Evolutionary conservation across 192 early-diverging fungal genomes (phyloP).

Genomic region (Paraglomus occultum): DNA sequence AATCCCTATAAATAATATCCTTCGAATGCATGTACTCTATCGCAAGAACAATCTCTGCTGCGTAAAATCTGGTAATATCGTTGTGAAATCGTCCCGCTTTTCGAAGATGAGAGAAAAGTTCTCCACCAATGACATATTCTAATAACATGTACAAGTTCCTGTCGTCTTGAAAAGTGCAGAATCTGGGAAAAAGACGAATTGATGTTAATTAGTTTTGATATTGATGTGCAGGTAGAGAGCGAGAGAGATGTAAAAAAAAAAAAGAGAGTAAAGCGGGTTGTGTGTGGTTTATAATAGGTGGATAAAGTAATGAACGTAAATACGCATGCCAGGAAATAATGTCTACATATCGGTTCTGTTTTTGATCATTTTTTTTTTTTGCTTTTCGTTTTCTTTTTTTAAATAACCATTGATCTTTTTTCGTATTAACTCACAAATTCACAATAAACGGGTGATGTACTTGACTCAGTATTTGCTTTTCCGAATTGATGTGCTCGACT

Average conservation of each 20-base stretch:
- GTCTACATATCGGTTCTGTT: too few species aligned
- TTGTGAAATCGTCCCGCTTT: conserved; percentile 89
- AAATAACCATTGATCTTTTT: background rate
- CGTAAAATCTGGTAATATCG: conserved; percentile 95
- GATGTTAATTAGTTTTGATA: conserved; percentile 1
- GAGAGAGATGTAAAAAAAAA: background rate
- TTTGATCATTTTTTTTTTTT: background rate
- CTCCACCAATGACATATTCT: conserved; percentile 96
- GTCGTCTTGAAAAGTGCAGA: conserved; percentile 96
- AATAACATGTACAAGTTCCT: conserved; percentile 91
- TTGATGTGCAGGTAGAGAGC: background rate
- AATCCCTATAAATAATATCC: conserved; percentile 96
- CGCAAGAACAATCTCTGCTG: conserved; percentile 93
- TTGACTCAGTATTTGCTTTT: conserved; percentile 73
- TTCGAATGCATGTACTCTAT: conserved; percentile 91
- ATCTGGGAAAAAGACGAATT: conserved; percentile 40
- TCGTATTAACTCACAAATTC: conserved; percentile 54
- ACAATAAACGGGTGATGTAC: conserved; percentile 83
- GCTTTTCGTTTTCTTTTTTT: background rate
- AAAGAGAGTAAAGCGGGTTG: background rate
- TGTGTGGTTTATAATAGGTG: too few species aligned
- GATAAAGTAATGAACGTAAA: too few species aligned
- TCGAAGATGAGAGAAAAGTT: conserved; percentile 94
- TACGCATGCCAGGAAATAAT: too few species aligned
- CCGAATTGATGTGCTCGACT: conserved; percentile 83